Conservation (phyloP, 495 filamentous ascomycete genomes). For the Neurospora sp. region DNA sequence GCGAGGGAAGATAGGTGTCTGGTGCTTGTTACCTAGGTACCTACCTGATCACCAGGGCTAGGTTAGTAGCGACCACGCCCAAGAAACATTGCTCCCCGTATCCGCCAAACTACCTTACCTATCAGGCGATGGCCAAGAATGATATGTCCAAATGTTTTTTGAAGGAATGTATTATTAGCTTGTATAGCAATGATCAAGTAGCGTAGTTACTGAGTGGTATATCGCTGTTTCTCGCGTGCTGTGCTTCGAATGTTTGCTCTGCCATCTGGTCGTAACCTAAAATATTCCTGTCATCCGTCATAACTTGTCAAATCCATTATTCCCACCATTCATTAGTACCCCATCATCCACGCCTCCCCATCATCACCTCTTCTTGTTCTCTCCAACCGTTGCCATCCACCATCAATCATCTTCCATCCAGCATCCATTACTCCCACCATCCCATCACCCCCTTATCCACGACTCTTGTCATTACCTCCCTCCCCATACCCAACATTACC, state of each 20-base stretch:
- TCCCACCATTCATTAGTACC: neutral
- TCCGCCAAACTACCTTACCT: too few species aligned
- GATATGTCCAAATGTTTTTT: too few species aligned
- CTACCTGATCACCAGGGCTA: neutral
- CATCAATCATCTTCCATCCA: neutral
- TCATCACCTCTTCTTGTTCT: neutral
- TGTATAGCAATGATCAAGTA: neutral
- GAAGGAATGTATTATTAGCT: neutral
- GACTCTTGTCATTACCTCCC: neutral
- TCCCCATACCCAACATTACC: neutral
- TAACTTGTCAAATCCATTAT: neutral
- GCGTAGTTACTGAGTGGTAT: neutral
- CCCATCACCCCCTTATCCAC: neutral
- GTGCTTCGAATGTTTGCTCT: neutral
- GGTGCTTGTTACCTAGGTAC: neutral
- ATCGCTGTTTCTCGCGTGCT: neutral
- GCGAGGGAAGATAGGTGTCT: neutral
- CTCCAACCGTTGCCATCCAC: neutral
- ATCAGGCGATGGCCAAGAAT: too few species aligned
- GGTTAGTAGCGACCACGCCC: too few species aligned
- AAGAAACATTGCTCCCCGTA: too few species aligned
- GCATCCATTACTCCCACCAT: neutral
- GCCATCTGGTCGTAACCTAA: neutral
- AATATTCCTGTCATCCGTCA: neutral
- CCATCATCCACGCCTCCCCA: neutral